These are phyloP conservation scores for Simplicillium sp. DNA, from an alignment of 2,329 filamentous ascomycete genomes.

Conservation along the genomic window DNA sequence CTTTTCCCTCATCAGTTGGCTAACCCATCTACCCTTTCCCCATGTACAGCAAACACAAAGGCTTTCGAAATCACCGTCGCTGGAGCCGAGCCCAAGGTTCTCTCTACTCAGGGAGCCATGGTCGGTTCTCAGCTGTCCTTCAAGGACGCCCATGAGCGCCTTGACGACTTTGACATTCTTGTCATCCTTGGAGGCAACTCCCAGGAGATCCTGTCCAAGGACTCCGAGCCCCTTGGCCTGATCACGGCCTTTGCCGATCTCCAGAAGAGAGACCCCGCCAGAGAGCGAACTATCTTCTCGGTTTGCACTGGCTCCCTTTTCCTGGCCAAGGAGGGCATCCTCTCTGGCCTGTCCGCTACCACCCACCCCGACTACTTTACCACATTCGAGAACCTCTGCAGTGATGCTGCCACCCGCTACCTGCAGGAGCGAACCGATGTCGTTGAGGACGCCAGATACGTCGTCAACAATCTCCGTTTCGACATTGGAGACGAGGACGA, in stretches of 20 bases:
- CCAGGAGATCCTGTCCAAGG: conserved; percentile 55
- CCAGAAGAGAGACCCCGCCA: conserved; percentile 67
- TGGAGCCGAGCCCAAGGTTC: conserved; percentile 40
- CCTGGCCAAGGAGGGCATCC: conserved; percentile 66
- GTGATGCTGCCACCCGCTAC: conserved; percentile 60
- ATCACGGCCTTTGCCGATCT: conserved; percentile 71
- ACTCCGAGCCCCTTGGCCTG: conserved; percentile 58
- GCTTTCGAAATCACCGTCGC: conserved; percentile 51
- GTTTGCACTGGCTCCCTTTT: conserved; percentile 73
- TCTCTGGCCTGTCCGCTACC: conserved; percentile 70
- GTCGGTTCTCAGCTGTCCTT: conserved; percentile 68
- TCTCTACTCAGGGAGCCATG: conserved; percentile 55
- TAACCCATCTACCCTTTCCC: conserved; percentile 4
- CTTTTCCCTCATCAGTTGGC: neutral
- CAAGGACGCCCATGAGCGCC: conserved; percentile 66
- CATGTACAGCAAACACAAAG: conserved; percentile 34
- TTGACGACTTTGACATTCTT: conserved; percentile 71
- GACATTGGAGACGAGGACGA: conserved; percentile 74
- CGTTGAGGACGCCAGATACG: conserved; percentile 70
- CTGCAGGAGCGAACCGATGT: conserved; percentile 72
- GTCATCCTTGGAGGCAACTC: conserved; percentile 66
- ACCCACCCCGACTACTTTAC: conserved; percentile 76
- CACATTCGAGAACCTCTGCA: conserved; percentile 73
- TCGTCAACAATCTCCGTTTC: conserved; percentile 86
- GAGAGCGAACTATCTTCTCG: conserved; percentile 73